Evolutionary conservation across 106 monocot species (phyloP), one percentile per base, ranked within the genome.

Genomic region (Allium fistulosum): DNA sequence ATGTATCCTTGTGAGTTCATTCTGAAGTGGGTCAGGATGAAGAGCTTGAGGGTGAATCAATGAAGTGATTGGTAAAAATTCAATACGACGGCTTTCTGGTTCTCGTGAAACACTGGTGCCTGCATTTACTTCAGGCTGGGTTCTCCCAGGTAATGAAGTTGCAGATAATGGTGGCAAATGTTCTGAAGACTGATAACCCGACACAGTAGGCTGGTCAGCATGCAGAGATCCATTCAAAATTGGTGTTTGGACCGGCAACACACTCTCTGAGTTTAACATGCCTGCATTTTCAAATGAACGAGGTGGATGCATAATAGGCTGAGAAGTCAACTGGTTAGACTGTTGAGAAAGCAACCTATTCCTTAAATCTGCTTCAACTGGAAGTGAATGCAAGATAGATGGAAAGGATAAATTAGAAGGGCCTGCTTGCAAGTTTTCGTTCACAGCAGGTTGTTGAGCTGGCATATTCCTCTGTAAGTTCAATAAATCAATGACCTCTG

Each of bases 1-100:
- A 3, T 68, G 64, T 64, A 94, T 78, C 70, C 82, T 90, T 9
- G 52, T 45, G 45, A 90, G 63, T 65, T 94, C 94, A 78, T 84
- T 90, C 64, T 80, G 80, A 62, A 94, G 71, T 18, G 84, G 87
- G 22, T 94, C 94, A 53, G 67, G 48, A 58, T 61, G 59, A 72
- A 83, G 15, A 9, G 74, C 79, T 70, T 79, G 81, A 60, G 66
- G 50, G 11, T 82, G 77, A 46, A 82, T 53, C 51, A 79, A 74
- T 4, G 70, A 57, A 26, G 59, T 13, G 51, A 79, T 59, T 1
- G 69, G 71, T 71, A 77, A 74, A 10, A 72, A 62, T 22, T 70
- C 71, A 8, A 16, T 15, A 26, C 66, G 47, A 13, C 15, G 66
- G 51, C 17, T 67, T 57, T 52, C 68, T 15, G 18, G 53, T 18